Evolutionary conservation across 2,329 filamentous ascomycete genomes (phyloP).

Genomic region (Fusarium sp.): DNA sequence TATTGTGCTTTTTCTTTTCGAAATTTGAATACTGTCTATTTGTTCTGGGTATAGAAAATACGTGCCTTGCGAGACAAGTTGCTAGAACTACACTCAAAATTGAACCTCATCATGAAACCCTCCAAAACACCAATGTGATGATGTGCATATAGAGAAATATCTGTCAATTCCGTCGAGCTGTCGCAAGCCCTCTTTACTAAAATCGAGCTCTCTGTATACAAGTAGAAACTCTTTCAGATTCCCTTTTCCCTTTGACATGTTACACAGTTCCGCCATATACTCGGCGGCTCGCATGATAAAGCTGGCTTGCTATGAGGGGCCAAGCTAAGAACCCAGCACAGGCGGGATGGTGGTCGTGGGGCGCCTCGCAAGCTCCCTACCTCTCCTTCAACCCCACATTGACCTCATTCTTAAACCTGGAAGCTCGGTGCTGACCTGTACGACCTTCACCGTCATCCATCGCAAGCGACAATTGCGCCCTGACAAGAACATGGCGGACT

Average conservation of each 20-base stretch:
- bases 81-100: not conserved
- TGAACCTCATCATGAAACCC: constrained; percentile 25
- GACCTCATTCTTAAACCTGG: constrained; percentile 36
- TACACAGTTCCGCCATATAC: not conserved
- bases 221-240: not conserved
- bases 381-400: constrained; percentile 41
- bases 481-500: constrained; percentile 43
- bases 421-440: constrained; percentile 10
- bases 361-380: constrained; percentile 32
- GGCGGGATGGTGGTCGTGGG: constrained; percentile 34
- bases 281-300: constrained; percentile 24
- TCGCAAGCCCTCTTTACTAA: not conserved
- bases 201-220: not conserved
- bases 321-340: constrained; percentile 26
- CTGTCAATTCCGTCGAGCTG: not conserved
- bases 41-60: not conserved
- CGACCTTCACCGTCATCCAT: constrained; percentile 18
- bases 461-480: not conserved
- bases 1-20: not conserved
- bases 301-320: constrained; percentile 28
- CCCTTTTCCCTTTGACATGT: not conserved
- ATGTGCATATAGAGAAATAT: not conserved
- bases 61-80: not conserved
- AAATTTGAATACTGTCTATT: not conserved
- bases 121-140: constrained; percentile 13